These are phyloP conservation scores for Leccinum boreale DNA, from an alignment of 768 basidiomycete genomes.

Conservation along the genomic window DNA sequence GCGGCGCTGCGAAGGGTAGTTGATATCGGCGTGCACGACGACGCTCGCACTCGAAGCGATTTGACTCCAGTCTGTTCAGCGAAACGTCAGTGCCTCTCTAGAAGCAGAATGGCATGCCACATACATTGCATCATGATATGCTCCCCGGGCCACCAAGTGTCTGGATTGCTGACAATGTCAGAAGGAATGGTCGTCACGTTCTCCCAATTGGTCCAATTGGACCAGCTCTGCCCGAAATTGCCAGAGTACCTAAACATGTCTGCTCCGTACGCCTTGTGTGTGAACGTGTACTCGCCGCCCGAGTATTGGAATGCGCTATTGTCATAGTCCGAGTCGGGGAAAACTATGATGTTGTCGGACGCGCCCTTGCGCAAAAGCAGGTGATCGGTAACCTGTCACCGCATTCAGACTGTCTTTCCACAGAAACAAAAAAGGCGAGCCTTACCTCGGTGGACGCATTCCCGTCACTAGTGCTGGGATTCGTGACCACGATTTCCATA, in stretches of 20 bases:
- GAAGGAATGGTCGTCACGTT: slow-evolving; percentile 62
- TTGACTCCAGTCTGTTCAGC: slow-evolving; percentile 69
- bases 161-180: slow-evolving; percentile 44
- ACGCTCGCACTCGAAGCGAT: slow-evolving; percentile 57
- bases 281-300: slow-evolving; percentile 68
- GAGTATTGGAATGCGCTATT: slow-evolving; percentile 52
- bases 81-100: slow-evolving; percentile 1
- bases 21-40: slow-evolving; percentile 75
- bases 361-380: slow-evolving; percentile 79
- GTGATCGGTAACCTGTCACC: slow-evolving; percentile 60
- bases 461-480: slow-evolving; percentile 42
- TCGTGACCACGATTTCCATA: slow-evolving; percentile 64
- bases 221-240: slow-evolving; percentile 86
- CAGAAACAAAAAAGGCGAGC: slow-evolving; percentile 5
- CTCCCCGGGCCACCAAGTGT: slow-evolving; percentile 73
- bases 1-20: slow-evolving; percentile 60
- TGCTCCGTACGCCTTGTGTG: slow-evolving; percentile 81
- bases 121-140: slow-evolving; percentile 89
- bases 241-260: slow-evolving; percentile 84
- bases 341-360: slow-evolving; percentile 78
- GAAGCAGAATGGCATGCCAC: slow-evolving; percentile 20
- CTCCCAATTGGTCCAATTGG: slow-evolving; percentile 78
- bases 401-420: slow-evolving; percentile 2
- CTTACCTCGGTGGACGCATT: slow-evolving; percentile 56
- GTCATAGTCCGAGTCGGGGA: slow-evolving; percentile 79